Percentiles rank a stretch among this genome's conserved stretches.
Conservation (phyloP, 2,329 filamentous ascomycete genomes). For the Talaromyces sp. region DNA sequence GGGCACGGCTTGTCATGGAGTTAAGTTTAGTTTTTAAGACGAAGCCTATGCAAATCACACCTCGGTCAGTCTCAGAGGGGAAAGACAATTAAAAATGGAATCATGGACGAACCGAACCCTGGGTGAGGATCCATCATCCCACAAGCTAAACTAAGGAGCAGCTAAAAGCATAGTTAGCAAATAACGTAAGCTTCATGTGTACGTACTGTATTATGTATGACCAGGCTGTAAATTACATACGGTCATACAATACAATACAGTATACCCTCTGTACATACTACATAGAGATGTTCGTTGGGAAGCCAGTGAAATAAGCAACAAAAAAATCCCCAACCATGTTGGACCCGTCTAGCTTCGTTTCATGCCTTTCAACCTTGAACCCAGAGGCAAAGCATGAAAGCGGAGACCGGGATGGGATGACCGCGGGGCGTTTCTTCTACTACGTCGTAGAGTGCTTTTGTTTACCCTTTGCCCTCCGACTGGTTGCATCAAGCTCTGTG, state of each 20-base stretch:
- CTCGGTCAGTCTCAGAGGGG: constrained; percentile 3
- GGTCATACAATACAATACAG: not conserved
- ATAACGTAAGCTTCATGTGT: too few relatives aligned
- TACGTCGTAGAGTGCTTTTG: not conserved
- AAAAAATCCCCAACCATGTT: not conserved
- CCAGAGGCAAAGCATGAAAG: not conserved
- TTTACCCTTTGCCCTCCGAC: not conserved
- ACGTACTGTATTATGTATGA: not conserved
- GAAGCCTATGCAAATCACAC: constrained; percentile 1
- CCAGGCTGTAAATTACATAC: not conserved
- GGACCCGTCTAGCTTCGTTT: constrained; percentile 3
- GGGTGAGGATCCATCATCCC: not conserved
- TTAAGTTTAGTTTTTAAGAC: not conserved
- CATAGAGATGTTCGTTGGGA: not conserved
- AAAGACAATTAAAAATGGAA: not conserved
- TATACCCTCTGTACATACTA: not conserved
- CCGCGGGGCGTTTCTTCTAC: not conserved
- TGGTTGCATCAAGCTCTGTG: not conserved
- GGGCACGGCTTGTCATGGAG: not conserved
- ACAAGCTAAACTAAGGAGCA: not conserved
- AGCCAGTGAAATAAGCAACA: not conserved
- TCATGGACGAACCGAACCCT: not conserved
- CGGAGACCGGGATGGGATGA: constrained; percentile 1
- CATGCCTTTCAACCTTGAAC: not conserved
- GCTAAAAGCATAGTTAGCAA: too few relatives aligned